These are phyloP conservation scores for Lichtheimia corymbifera DNA, from an alignment of 371 early-diverging fungal species.

Conservation along the genomic window DNA sequence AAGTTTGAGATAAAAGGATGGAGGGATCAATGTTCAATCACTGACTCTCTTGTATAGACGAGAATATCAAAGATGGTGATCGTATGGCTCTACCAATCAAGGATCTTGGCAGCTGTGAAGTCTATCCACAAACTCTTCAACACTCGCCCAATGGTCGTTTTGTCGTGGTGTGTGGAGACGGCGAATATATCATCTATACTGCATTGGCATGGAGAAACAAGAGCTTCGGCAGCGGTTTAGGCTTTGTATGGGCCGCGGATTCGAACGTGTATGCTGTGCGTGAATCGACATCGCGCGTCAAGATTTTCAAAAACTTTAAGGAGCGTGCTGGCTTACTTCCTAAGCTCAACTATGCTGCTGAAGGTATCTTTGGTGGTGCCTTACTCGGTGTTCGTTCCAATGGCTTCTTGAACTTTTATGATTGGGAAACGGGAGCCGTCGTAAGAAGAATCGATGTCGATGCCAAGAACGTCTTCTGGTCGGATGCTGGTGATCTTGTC, in stretches of 20 bases:
- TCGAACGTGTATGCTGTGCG: conserved; percentile 95
- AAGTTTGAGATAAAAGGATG: conserved; percentile 1
- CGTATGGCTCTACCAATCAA: conserved; percentile 83
- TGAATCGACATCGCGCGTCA: conserved; percentile 84
- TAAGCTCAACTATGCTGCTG: conserved; percentile 78
- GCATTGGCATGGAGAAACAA: conserved; percentile 99
- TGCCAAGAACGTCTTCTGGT: conserved; percentile 90
- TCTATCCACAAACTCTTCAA: conserved; percentile 94
- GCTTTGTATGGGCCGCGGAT: conserved; percentile 97
- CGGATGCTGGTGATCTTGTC: conserved; percentile 90
- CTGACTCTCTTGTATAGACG: conserved; percentile 43
- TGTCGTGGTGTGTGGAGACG: conserved; percentile 98
- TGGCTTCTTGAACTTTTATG: conserved; percentile 90
- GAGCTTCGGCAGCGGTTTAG: conserved; percentile 92
- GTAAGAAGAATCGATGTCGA: conserved; percentile 95
- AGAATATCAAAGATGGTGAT: conserved; percentile 89
- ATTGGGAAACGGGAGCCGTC: conserved; percentile 92
- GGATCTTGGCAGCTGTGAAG: conserved; percentile 96
- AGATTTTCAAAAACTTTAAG: conserved; percentile 92
- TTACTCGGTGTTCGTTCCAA: conserved; percentile 87
- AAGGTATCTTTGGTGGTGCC: conserved; percentile 93
- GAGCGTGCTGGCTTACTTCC: conserved; percentile 73
- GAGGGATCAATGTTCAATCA: not conserved
- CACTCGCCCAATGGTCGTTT: conserved; percentile 98
- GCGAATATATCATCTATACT: conserved; percentile 98